These are phyloP conservation scores for Fagopyrum tataricum DNA, from an alignment of 148 eudicot genomes.

Conservation along the genomic window DNA sequence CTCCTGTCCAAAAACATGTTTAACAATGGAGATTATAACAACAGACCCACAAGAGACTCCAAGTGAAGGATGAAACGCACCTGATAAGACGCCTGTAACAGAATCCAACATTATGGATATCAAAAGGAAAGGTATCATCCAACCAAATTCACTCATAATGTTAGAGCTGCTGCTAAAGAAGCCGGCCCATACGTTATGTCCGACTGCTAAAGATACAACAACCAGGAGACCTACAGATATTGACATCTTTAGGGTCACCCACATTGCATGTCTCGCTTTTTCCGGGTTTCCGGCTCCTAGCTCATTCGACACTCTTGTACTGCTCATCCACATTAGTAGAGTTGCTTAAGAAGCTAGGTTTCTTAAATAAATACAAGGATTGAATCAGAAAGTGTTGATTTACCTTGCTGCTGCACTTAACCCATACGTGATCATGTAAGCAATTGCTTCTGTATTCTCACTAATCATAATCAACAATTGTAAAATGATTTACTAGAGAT, in stretches of 20 bases:
- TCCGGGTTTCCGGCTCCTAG: constrained; percentile 61
- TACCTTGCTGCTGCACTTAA: constrained; percentile 81
- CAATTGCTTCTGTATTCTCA: constrained; percentile 68
- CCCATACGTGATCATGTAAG: constrained; percentile 67
- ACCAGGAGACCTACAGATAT: constrained; percentile 38
- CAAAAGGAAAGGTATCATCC: constrained; percentile 52
- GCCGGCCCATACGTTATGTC: constrained; percentile 63
- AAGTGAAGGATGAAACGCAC: constrained; percentile 18
- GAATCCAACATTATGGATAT: constrained; percentile 56
- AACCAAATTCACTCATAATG: constrained; percentile 42
- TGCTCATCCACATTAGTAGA: constrained; percentile 13
- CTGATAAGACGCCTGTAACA: constrained; percentile 78
- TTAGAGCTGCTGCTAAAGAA: constrained; percentile 43
- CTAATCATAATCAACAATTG: constrained; percentile 21
- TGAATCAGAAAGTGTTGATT: background rate
- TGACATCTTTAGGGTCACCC: constrained; percentile 56
- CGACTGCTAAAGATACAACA: constrained; percentile 41
- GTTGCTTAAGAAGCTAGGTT: background rate
- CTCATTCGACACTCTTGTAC: constrained; percentile 91
- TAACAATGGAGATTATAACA: background rate
- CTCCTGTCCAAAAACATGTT: constrained; percentile 34
- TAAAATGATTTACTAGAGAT: background rate
- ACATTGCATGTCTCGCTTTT: constrained; percentile 60
- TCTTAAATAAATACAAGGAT: background rate
- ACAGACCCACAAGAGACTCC: background rate